Conservation (phyloP, 805 yeast genomes). For the Yarrowia hollandica region DNA sequence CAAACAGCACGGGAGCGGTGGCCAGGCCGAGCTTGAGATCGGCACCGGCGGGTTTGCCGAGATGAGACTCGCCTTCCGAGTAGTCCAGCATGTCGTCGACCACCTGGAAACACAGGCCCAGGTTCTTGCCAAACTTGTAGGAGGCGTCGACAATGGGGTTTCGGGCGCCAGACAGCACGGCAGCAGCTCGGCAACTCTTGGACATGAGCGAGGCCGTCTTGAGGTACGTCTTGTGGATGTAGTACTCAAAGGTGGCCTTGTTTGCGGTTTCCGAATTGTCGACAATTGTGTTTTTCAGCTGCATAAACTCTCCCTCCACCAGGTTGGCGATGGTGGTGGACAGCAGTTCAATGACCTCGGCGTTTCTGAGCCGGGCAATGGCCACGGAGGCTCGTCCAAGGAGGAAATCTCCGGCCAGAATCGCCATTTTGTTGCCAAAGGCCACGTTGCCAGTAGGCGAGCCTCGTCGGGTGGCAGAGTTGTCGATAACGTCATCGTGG, state of each 20-base stretch:
- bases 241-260: conserved; percentile 82
- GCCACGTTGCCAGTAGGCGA: conserved; percentile 90
- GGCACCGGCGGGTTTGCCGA: conserved; percentile 96
- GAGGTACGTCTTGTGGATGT: conserved; percentile 89
- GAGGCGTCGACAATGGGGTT: conserved; percentile 76
- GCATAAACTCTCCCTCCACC: conserved; percentile 99
- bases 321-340: conserved; percentile 95
- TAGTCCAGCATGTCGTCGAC: conserved; percentile 96
- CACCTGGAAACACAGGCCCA: conserved; percentile 93
- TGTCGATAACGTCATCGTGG: conserved; percentile 96
- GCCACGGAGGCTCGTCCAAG: conserved; percentile 96
- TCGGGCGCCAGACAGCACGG: conserved; percentile 83
- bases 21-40: conserved; percentile 92
- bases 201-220: conserved; percentile 95
- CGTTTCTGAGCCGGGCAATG: conserved; percentile 85
- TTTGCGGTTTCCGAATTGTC: conserved; percentile 51
- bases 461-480: conserved; percentile 82
- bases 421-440: conserved; percentile 96
- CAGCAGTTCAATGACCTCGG: conserved; percentile 95
- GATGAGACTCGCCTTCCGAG: conserved; percentile 76
- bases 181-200: conserved; percentile 89
- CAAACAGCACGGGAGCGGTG: conserved; percentile 92
- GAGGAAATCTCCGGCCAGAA: conserved; percentile 92
- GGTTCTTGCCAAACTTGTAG: conserved; percentile 86
- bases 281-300: conserved; percentile 86